Conservation (phyloP, 352 stramenopile species). For the Phytophthora multivora region DNA sequence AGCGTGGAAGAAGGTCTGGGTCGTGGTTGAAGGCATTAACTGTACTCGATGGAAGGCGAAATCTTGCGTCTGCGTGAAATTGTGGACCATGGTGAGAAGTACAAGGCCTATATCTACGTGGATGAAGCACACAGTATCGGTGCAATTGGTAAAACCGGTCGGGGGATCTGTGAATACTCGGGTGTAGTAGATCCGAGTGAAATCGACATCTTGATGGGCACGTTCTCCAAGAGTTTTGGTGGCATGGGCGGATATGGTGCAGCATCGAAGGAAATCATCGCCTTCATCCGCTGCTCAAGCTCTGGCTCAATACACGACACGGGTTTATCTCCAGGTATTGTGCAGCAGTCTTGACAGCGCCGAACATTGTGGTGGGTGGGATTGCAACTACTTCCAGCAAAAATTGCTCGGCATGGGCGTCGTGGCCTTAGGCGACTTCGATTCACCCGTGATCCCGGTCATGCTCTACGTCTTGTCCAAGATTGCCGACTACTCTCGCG, state of each 20-base stretch:
- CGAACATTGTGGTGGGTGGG: constrained; percentile 95
- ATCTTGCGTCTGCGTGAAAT: constrained; percentile 94
- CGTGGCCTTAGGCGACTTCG: constrained; percentile 93
- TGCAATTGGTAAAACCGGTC: constrained; percentile 93
- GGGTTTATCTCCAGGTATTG: constrained; percentile 58
- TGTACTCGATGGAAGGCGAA: constrained; percentile 99
- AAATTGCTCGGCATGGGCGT: constrained; percentile 93
- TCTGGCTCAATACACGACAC: constrained; percentile 64
- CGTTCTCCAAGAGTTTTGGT: constrained; percentile 99
- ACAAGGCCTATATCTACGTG: constrained; percentile 97
- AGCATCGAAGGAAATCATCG: constrained; percentile 76
- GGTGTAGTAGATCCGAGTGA: constrained; percentile 96
- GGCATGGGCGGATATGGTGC: constrained; percentile 99
- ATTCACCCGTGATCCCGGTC: constrained; percentile 98
- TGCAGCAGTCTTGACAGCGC: constrained; percentile 69
- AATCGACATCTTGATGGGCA: constrained; percentile 99
- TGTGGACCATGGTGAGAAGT: constrained; percentile 93
- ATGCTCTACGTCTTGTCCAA: constrained; percentile 99
- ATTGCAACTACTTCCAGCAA: constrained; percentile 98
- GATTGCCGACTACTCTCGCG: constrained; percentile 95
- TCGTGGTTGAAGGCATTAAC: constrained; percentile 97
- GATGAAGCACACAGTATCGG: constrained; percentile 98
- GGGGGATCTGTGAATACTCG: constrained; percentile 95
- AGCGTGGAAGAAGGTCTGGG: constrained; percentile 97
- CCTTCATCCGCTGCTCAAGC: constrained; percentile 59